Evolutionary conservation across 139 green algal genomes (phyloP), one percentile per base, ranked within the genome.

Genomic region (Trebouxia sp.): DNA sequence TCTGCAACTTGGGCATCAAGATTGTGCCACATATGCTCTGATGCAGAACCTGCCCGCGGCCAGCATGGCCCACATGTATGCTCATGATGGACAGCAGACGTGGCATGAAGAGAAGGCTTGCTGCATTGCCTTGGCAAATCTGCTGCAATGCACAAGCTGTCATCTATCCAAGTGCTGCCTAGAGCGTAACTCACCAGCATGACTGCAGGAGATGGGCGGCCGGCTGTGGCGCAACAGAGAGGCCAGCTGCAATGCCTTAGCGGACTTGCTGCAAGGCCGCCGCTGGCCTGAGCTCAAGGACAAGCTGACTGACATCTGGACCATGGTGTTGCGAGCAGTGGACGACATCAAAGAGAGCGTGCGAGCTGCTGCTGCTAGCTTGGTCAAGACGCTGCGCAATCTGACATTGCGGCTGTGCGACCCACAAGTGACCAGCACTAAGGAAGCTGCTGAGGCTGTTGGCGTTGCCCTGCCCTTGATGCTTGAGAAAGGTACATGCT

Each of bases 281-380:
- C 88, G 83, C 47, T 95, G 89, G 88, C 62, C 75, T 20, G 83
- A 97, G 75, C 76, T 98, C 70, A 51, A 84, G 43, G 65, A 76
- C 0, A 77, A 88, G 79, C 87, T 95, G 26, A 81, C 50, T 3
- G 38, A 82, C 47, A 67, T 96, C 28, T 98, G 96, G 96, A 83
- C 28, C 37, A 93, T 95, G 88, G 82, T 81, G 0, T 84, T 98
- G n/a, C 86, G 95, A 0, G 89, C 84, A 14, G 83, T 93, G 58
- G 94, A 97, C 69, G 93, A 97, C 85, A 91, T 97, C 72, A 97
- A 98, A 82, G 94, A 97, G 75, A 94, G 85, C 37, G 91, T 96
- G 72, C 80, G 92, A 1, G 50, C 72, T 43, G 84, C 86, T 37
- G 87, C 85, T 20, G 37, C 82, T 7, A 65, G 55, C 1, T 78